phyloP scores from a whole-genome alignment of 805 yeast genomes.

The Metschnikowia anglica region DNA sequence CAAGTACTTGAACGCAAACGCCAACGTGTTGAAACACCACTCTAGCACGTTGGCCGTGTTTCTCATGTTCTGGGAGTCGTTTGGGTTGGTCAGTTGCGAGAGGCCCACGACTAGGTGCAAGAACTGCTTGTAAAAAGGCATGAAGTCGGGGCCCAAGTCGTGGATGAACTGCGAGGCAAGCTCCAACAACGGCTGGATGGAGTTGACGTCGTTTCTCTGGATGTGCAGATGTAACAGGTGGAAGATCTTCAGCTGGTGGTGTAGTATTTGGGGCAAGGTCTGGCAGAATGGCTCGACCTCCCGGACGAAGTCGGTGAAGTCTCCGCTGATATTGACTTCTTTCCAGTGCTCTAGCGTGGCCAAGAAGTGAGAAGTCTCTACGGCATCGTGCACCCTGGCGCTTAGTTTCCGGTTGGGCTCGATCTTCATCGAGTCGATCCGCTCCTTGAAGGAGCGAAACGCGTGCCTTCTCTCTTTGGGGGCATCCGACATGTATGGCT shows the following conservation, averaged over 20 bases:
- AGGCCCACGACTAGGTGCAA: conserved; percentile 51
- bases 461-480: conserved; percentile 48
- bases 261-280: conserved; percentile 77
- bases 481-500: conserved; percentile 7
- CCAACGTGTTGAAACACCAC: conserved; percentile 79
- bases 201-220: conserved; percentile 57
- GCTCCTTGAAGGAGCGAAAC: conserved; percentile 75
- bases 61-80: conserved; percentile 51
- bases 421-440: conserved; percentile 79
- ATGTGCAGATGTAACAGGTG: conserved; percentile 49
- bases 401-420: conserved; percentile 62
- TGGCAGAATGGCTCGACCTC: conserved; percentile 55
- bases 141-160: conserved; percentile 89
- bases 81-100: conserved; percentile 37
- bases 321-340: conserved; percentile 76
- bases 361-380: conserved; percentile 73
- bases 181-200: conserved; percentile 81
- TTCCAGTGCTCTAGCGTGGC: conserved; percentile 83
- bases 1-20: conserved; percentile 86
- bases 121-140: conserved; percentile 60
- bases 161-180: conserved; percentile 78
- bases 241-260: conserved; percentile 63
- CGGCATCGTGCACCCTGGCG: conserved; percentile 65
- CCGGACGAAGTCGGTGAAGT: conserved; percentile 62
- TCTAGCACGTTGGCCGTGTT: conserved; percentile 68